These are phyloP conservation scores for Pythium myriotylum DNA, from an alignment of 352 stramenopile genomes.

Conservation along the genomic window DNA sequence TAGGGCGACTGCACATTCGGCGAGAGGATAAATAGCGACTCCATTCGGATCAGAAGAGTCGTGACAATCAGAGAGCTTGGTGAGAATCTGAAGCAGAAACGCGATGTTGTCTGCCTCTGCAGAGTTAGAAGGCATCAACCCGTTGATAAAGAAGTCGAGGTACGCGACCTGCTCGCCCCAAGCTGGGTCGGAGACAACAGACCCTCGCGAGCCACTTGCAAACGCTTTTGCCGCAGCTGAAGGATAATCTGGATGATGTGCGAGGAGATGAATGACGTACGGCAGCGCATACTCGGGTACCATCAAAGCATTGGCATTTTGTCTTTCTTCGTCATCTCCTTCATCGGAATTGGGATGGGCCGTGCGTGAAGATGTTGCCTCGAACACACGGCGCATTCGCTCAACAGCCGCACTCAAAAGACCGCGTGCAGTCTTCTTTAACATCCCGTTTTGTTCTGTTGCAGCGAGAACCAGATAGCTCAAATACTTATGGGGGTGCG, in stretches of 20 bases:
- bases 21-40: constrained; percentile 61
- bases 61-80: constrained; percentile 74
- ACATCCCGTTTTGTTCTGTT: constrained; percentile 41
- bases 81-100: constrained; percentile 83
- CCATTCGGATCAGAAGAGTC: constrained; percentile 47
- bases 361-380: constrained; percentile 40
- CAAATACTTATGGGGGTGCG: constrained; percentile 81
- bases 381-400: constrained; percentile 78
- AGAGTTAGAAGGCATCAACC: constrained; percentile 54
- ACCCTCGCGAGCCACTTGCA: constrained; percentile 27
- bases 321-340: constrained; percentile 27
- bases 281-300: constrained; percentile 82
- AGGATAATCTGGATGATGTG: constrained; percentile 74
- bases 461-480: constrained; percentile 73
- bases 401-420: constrained; percentile 62
- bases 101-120: constrained; percentile 79
- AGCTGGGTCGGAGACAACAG: constrained; percentile 34
- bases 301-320: constrained; percentile 57
- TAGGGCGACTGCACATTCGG: constrained; percentile 54
- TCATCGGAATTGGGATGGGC: constrained; percentile 16
- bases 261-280: constrained; percentile 84
- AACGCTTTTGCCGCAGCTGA: constrained; percentile 33
- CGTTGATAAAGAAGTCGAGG: constrained; percentile 75
- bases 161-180: constrained; percentile 66
- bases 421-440: constrained; percentile 62